These are phyloP conservation scores for Rhodotorula glutinis DNA, from an alignment of 1,284 basidiomycete species.

Conservation along the genomic window DNA sequence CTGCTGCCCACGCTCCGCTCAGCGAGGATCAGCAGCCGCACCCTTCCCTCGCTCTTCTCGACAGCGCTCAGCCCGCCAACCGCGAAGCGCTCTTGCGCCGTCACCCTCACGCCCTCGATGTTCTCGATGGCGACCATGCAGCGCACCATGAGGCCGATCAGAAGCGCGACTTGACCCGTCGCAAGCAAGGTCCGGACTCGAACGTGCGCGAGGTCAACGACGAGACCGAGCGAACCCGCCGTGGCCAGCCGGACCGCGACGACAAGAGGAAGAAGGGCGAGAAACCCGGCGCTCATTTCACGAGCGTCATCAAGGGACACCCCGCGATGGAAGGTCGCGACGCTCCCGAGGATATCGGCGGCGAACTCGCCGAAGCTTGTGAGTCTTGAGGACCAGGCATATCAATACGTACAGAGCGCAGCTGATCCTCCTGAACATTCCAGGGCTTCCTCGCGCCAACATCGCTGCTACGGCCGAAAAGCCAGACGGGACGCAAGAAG, in stretches of 20 bases:
- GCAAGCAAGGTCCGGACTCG: neutral
- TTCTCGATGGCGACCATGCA: neutral
- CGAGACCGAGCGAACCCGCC: neutral
- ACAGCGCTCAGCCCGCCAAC: constrained; percentile 3
- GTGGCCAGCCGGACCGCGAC: neutral
- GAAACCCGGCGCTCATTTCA: neutral
- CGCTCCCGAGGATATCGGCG: constrained; percentile 3
- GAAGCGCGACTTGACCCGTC: neutral
- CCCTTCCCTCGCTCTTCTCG: constrained; percentile 2
- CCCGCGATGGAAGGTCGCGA: neutral
- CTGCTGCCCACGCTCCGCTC: neutral
- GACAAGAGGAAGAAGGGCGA: too few relatives aligned
- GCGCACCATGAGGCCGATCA: neutral
- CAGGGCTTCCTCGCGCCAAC: constrained; percentile 37
- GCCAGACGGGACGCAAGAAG: constrained; percentile 32
- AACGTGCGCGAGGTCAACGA: neutral
- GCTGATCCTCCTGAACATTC: too few relatives aligned
- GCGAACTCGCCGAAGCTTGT: constrained; percentile 23
- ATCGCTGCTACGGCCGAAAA: constrained; percentile 30
- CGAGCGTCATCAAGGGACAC: neutral
- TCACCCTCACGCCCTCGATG: neutral
- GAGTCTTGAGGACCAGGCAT: neutral
- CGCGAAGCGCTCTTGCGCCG: neutral
- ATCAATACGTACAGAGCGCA: too few relatives aligned
- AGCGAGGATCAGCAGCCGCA: neutral